Base-by-base conservation (phyloP, 2,329 filamentous ascomycete genomes). In the Purpureocillium lavendulum region DNA sequence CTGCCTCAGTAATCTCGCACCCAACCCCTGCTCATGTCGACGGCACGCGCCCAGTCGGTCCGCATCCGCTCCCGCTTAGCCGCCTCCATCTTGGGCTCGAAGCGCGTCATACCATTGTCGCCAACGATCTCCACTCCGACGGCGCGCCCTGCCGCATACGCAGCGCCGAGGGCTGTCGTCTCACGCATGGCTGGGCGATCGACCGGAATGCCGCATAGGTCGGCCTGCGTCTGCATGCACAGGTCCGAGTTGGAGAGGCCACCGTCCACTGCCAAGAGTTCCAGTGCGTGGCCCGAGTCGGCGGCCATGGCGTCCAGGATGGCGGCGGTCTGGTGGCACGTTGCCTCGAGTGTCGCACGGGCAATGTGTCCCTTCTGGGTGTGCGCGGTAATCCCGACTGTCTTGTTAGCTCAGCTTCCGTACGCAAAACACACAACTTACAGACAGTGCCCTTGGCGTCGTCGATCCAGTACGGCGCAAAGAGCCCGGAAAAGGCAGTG, bases 381-480 rank as follows among this genome's bases (percentile, higher is more conserved):
- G 64, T 88, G 83, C 51, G 89, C 83, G 0, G 87, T 92, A 47
- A 94, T 82, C 35, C 87, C 87, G 52, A 90, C 79, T 79, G 44
- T 39, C 41, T 10, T 26, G n/a, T n/a, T n/a, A 10, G 6, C 6
- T 26, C 10, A 26, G 21, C 21, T 10, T 26, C 21, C 10, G 21
- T 5, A 10, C 10, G 21, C 21, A 12, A 15, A 14, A 11, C 15
- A 17, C 12, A 36, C 7, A 24, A 67, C 73, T 64, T 66, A 80
- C 75, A 89, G 40, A 92, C 78, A 5, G 88, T 94, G 43, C 88
- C 88, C 59, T 88, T 84, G 15, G 87, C 87, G 62, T 94, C 86
- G 56, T 94, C 87, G 45, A 94, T 90, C 88, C 88, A 95, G 62
- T 95, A 94, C 0, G 88, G 88, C 1, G 88, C 88, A 57, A 94